These are phyloP conservation scores for Saccharomycopsis malanga DNA, from an alignment of 805 yeast genomes.

Conservation along the genomic window DNA sequence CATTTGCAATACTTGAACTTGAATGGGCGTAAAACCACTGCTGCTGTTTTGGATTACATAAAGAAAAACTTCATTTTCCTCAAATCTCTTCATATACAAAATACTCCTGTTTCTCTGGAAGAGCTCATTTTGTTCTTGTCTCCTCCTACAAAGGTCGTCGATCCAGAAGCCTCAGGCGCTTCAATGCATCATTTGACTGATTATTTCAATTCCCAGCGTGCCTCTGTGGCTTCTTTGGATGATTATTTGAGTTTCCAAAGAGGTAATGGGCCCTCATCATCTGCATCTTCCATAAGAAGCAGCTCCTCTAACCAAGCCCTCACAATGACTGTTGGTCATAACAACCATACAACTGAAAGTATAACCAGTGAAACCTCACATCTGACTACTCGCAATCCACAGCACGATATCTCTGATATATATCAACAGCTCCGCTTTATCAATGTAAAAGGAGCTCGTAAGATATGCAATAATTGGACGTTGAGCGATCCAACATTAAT, in stretches of 20 bases:
- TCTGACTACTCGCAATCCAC: neutral
- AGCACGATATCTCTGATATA: constrained; percentile 3
- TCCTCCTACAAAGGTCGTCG: constrained; percentile 32
- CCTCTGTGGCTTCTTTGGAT: neutral
- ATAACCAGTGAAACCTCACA: neutral
- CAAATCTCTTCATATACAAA: constrained; percentile 26
- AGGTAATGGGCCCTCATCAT: neutral
- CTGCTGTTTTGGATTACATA: constrained; percentile 8
- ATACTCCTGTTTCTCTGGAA: constrained; percentile 43
- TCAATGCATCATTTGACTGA: constrained; percentile 9
- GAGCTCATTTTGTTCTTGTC: constrained; percentile 45
- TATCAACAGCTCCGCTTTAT: constrained; percentile 32
- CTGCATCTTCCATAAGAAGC: neutral
- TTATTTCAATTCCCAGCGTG: constrained; percentile 7
- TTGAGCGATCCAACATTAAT: constrained; percentile 27
- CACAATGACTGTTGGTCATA: neutral
- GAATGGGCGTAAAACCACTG: constrained; percentile 14
- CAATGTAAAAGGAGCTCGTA: constrained; percentile 40
- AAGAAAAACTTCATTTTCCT: constrained; percentile 15
- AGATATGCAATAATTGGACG: constrained; percentile 35
- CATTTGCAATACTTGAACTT: constrained; percentile 17
- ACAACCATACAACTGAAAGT: neutral
- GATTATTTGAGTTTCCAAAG: neutral
- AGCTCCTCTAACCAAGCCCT: neutral
- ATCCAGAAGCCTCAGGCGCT: neutral